These are phyloP conservation scores for Dictyostelium firmibasis DNA, from an alignment of 78 protist species.

Conservation along the genomic window DNA sequence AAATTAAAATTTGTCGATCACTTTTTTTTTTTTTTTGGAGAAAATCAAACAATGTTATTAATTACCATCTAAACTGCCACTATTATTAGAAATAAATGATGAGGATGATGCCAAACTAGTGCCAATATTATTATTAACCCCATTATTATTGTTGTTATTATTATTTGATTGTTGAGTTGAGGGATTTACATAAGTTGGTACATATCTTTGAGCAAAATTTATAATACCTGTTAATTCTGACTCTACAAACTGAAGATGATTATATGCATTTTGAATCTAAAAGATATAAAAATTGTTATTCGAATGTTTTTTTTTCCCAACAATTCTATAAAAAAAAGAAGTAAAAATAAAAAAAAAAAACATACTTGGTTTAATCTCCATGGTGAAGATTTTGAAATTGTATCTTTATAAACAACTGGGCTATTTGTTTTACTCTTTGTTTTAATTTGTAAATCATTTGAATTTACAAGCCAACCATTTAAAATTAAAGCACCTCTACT, in stretches of 20 bases:
- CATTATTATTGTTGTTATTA: not conserved
- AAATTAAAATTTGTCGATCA: not conserved
- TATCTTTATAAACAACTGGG: conserved; percentile 34
- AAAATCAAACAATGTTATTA: not conserved
- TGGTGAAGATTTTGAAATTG: conserved; percentile 44
- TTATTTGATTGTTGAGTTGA: not conserved
- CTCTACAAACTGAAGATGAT: conserved; percentile 32
- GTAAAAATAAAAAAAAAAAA: not conserved
- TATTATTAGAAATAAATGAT: not conserved
- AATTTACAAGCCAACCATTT: conserved; percentile 61
- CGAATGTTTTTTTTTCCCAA: no score
- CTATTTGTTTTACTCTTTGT: conserved; percentile 11
- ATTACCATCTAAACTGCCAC: not conserved
- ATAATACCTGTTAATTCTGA: conserved; percentile 41
- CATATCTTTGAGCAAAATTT: conserved; percentile 16
- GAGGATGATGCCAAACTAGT: not conserved
- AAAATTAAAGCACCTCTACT: conserved; percentile 32
- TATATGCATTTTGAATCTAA: conserved; percentile 48
- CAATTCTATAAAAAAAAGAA: no score
- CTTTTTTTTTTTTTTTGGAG: not conserved
- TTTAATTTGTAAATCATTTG: conserved; percentile 38
- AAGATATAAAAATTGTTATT: not conserved
- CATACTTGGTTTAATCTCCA: conserved; percentile 59
- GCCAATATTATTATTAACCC: not conserved
- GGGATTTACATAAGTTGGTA: not conserved